Conservation (phyloP, 306 rosid genomes). For the Medicago lupulina region DNA sequence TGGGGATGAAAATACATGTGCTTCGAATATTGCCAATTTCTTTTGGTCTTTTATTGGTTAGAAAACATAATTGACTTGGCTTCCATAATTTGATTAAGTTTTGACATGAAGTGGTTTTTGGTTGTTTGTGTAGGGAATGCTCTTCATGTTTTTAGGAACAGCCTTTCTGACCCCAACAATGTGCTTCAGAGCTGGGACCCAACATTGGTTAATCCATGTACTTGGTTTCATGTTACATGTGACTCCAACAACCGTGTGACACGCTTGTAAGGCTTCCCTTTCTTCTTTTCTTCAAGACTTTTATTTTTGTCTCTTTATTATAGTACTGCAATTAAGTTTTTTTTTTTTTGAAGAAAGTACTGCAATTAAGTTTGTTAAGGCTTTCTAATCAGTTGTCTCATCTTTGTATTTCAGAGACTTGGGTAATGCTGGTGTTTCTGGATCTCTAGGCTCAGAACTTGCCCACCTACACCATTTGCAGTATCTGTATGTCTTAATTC, state of each 20-base stretch:
- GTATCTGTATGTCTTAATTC: constrained; percentile 64
- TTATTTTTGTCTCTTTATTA: neutral
- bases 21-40: no score
- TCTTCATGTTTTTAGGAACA: constrained; percentile 77
- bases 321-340: neutral
- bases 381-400: constrained; percentile 28
- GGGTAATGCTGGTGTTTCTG: constrained; percentile 89
- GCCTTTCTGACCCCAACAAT: constrained; percentile 74
- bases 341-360: no score
- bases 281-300: neutral
- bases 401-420: constrained; percentile 77
- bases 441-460: constrained; percentile 86
- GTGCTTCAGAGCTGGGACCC: constrained; percentile 99
- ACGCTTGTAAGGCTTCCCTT: constrained; percentile 74
- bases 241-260: constrained; percentile 75
- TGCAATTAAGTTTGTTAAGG: neutral
- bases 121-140: constrained; percentile 69
- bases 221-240: constrained; percentile 97
- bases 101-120: constrained; percentile 21
- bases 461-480: constrained; percentile 80
- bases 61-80: constrained; percentile 15
- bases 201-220: constrained; percentile 96
- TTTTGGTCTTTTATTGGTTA: constrained; percentile 4
- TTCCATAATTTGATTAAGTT: constrained; percentile 33
- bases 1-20: no score